Conservation (phyloP, 768 basidiomycete genomes). For the Leccinum subgranulosum region DNA sequence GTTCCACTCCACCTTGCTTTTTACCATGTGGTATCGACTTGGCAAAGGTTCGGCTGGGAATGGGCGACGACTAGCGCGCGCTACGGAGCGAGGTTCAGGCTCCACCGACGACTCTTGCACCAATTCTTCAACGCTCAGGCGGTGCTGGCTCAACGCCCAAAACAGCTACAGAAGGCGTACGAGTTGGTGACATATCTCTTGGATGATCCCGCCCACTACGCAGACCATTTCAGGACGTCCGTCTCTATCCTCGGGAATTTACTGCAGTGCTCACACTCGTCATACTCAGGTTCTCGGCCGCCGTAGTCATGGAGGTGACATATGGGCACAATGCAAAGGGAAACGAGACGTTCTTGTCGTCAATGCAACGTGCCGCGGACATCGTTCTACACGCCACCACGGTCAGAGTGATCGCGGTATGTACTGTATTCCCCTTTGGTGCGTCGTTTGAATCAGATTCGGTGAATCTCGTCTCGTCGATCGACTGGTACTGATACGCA, state of each 20-base stretch:
- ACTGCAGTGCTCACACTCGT: not conserved
- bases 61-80: conserved; percentile 10
- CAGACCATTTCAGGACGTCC: conserved; percentile 10
- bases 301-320: not conserved
- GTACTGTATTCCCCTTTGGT: conserved; percentile 14
- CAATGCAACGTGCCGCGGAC: conserved; percentile 8
- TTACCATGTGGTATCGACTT: not conserved
- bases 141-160: conserved; percentile 10
- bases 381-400: not conserved
- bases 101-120: conserved; percentile 21
- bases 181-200: conserved; percentile 8
- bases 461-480: not conserved
- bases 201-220: conserved; percentile 5
- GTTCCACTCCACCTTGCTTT: not conserved
- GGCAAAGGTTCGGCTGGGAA: conserved; percentile 18
- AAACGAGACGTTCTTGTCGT: conserved; percentile 1
- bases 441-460: not conserved
- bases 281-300: not conserved
- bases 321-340: not conserved
- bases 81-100: conserved; percentile 23
- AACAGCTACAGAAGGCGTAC: conserved; percentile 13
- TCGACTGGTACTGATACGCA: not conserved
- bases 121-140: conserved; percentile 15
- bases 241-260: not conserved
- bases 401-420: conserved; percentile 2